Evolutionary conservation across 2,329 filamentous ascomycete genomes (phyloP), one percentile per base, ranked within the genome.

Genomic region (Chalara sp.): DNA sequence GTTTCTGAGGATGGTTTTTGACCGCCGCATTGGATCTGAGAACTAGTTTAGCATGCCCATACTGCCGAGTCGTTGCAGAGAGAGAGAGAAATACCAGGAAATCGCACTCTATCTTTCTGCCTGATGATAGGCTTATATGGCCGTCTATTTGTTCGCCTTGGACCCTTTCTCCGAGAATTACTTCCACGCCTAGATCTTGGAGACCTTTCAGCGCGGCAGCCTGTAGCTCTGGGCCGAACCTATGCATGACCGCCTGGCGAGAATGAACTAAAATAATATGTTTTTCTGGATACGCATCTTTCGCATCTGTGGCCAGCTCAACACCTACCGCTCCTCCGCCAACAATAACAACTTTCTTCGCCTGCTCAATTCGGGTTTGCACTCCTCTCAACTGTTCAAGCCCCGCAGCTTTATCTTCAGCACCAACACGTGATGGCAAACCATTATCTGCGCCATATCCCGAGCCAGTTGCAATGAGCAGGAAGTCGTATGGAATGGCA

Each of bases 301-400:
- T 76, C 33, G 73, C 69, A 58, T 79, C 76, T 1, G 68, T 65
- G 0, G 73, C 72, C 45, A 77, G 61, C 59, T 78, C 69, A 0
- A 78, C 70, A 1, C 76, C 75, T 0, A 76, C 75, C 3, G 75
- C 69, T 1, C 75, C 75, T 4, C 70, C 74, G 5, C 75, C 75
- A 4, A 72, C 53, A 13, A 71, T 52, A 3, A 66, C 66, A 40
- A 70, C 60, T 32, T 53, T 55, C 5, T 50, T 53, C 21, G 59
- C 57, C 21, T 50, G 46, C n/a, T 46, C 51, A 29, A 73, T 63
- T 12, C 46, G 50, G 0, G 58, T 47, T 56, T 70, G 70, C 50
- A 68, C 52, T 28, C 33, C 49, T 32, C 57, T 54, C 39, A 73
- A 48, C 35, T 67, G 62, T n/a, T 41, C 48, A 28, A 61, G 58